These are phyloP conservation scores for Paramecium tetraurelia DNA, from an alignment of 73 alveolate species.

Conservation along the genomic window DNA sequence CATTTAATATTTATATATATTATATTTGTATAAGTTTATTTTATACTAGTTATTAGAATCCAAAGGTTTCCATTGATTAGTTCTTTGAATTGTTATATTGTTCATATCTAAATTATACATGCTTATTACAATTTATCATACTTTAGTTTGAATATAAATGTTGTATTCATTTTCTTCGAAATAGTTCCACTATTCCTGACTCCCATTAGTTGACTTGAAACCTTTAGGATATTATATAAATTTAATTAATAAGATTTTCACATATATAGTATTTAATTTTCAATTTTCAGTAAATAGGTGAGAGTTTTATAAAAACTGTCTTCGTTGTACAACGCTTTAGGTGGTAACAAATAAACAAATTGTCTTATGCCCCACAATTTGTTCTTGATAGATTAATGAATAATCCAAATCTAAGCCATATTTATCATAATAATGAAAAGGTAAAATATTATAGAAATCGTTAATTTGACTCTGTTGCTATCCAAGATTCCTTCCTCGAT, in stretches of 20 bases:
- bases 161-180: background rate
- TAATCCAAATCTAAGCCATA: background rate
- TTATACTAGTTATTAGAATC: background rate
- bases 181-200: background rate
- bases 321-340: background rate
- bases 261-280: background rate
- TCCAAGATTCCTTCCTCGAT: background rate
- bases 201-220: too few relatives aligned
- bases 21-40: background rate
- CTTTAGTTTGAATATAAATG: too few relatives aligned
- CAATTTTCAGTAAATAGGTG: conserved; percentile 18
- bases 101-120: background rate
- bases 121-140: background rate
- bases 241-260: background rate
- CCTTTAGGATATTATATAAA: background rate
- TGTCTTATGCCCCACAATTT: background rate
- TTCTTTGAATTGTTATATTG: background rate
- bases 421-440: background rate
- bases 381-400: background rate
- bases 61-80: background rate
- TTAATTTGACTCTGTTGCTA: background rate
- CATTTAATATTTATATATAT: background rate
- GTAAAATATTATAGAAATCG: background rate
- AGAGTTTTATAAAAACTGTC: conserved; percentile 22
- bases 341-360: conserved; percentile 42